Base-by-base conservation (phyloP, 805 yeast genomes). In the Lachancea meyersii region DNA sequence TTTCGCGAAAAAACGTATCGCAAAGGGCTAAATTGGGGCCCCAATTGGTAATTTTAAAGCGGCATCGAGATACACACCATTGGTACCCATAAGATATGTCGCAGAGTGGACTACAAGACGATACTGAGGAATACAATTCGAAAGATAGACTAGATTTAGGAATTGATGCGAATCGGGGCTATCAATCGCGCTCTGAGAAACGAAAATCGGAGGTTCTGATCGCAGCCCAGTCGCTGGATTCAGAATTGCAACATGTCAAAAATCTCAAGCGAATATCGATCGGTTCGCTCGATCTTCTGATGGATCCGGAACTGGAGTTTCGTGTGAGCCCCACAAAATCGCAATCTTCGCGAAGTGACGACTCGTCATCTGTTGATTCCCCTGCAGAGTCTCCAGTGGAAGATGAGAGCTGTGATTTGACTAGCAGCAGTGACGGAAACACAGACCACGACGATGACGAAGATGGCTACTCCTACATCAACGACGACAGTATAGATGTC, bases 161-260 rank as follows among this genome's bases (percentile, higher is more conserved):
- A 11, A 22, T 3, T 28, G 13, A 16, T 14, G 19, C 28, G 19
- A 21, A 31, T 10, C 19, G 20, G 5, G 16, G 27, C 13, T 14
- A 8, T 13, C 35, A 19, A 16, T 30, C 21, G 18, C 34, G 41
- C 14, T 38, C 41, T 10, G 56, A 62, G 9, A 67, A 66, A 43
- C 52, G 74, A 33, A 69, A 69, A 44, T 68, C 75, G 43, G 66
- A 76, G 54, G 68, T 71, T 38, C 51, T 69, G 33, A 72, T 75
- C 27, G 94, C 94, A 2, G 88, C 86, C 3, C 79, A 79, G 52
- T 86, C 87, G 5, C 76, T 85, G 35, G 86, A 84, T 54, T 79
- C 77, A 47, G 93, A 85, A 56, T 71, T 82, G 48, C 77, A 79
- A 61, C 78, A 80, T 58, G 85, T 85, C 47, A 77, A 82, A 28